A percentile compares a stretch with the other conserved stretches of the same genome.
Conservation (phyloP, 2,329 filamentous ascomycete genomes). For the Lasiodiplodia hormozganensis region DNA sequence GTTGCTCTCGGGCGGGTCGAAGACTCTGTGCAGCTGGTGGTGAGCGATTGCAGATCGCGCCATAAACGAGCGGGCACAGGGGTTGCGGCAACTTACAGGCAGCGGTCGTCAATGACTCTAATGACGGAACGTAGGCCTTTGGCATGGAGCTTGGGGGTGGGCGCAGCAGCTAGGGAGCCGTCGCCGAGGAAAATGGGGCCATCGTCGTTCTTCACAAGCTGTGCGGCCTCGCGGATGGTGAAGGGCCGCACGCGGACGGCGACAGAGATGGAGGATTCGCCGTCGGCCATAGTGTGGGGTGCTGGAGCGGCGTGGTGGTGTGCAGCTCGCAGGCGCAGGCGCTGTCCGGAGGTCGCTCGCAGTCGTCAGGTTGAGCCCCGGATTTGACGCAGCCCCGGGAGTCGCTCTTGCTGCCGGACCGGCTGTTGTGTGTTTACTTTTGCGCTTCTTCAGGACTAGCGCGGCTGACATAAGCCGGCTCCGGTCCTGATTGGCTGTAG, state of each 20-base stretch:
- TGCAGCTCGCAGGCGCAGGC: conserved; percentile 13
- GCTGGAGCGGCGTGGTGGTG: conserved; percentile 23
- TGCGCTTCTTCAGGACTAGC: background rate
- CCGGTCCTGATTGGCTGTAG: conserved; percentile 3
- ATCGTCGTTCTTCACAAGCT: conserved; percentile 82
- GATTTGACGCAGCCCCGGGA: conserved; percentile 7
- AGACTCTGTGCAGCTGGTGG: conserved; percentile 68
- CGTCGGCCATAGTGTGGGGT: conserved; percentile 38
- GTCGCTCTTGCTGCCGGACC: background rate
- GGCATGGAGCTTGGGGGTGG: conserved; percentile 81
- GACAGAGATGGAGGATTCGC: conserved; percentile 59
- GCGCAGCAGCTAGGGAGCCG: conserved; percentile 87
- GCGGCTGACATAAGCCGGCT: background rate
- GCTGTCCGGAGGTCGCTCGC: conserved; percentile 20
- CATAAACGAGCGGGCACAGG: conserved; percentile 19
- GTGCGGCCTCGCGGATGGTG: conserved; percentile 90
- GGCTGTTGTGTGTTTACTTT: conserved; percentile 14
- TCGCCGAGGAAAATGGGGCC: conserved; percentile 93
- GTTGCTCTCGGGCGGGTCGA: conserved; percentile 95
- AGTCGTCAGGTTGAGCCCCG: conserved; percentile 19
- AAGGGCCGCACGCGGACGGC: conserved; percentile 70
- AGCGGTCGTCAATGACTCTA: conserved; percentile 95
- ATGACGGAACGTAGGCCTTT: conserved; percentile 90
- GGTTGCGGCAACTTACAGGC: conserved; percentile 68
- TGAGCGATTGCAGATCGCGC: conserved; percentile 36